Base-by-base conservation (phyloP, 1,139 yeast species). In the Zygotorulaspora mrakii region DNA sequence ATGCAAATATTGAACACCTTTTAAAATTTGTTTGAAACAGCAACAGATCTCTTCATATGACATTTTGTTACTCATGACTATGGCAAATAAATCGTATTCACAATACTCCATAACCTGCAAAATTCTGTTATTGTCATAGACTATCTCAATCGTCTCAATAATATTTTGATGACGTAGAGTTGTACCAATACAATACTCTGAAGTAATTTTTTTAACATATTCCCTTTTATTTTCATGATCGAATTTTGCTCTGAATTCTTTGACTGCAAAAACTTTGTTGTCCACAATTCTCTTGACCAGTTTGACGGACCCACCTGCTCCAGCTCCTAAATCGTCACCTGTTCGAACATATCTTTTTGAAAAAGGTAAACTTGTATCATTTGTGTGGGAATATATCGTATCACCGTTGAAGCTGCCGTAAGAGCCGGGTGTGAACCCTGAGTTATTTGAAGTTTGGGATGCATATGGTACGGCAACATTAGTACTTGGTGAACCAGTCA, bases 31-130 rank as follows among this genome's bases (percentile, higher is more conserved):
- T 57, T 85, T 85, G 59, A 89, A 82, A 61, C 94, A 89, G 65
- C 97, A 89, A 61, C 82, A 84, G 45, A 87, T 79, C 62, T 89
- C 97, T 40, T 78, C 82, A 43, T 81, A 70, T 1, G 87, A 71
- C 96, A 89, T 88, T 57, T 86, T 82, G 53, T 91, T 94, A 18
- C 94, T 81, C 96, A 89, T 89, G 25, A 89, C 97, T 51, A 89
- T 86, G 1, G 96, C 96, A 62, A 89, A 89, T 54, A 89, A 72
- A 65, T 89, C 97, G 57, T 74, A 85, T 55, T 91, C 95, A 61
- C 95, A 88, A 64, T 88, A 89, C 62, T 89, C 97, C 95, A 89
- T 85, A 23, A 89, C 89, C 67, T 88, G 96, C 49, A 81, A 75
- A 48, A 87, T 86, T 43, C 89, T 78, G 49, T 86, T 91, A 56